Conservation (phyloP, 2,329 filamentous ascomycete species). For the Neoarthrinium moseri region DNA sequence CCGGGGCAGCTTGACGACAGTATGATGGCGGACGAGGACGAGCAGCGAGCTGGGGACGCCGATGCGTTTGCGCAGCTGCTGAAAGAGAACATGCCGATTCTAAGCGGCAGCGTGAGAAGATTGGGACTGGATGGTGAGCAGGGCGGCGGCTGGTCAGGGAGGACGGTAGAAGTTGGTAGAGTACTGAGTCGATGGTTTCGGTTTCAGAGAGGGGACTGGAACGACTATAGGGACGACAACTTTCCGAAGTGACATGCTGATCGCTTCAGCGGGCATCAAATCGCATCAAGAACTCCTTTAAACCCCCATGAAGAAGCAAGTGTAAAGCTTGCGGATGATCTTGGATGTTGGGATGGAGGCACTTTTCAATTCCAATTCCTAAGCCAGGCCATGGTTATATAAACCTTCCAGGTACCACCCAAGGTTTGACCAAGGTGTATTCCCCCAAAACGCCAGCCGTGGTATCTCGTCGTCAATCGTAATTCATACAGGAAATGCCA, state of each 20-base stretch:
- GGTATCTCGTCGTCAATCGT: slow-evolving; percentile 37
- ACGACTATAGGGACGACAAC: slow-evolving; percentile 11
- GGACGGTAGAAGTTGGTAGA: slow-evolving; percentile 54
- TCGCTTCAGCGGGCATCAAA: no score
- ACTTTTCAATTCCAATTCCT: no score
- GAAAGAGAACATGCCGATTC: slow-evolving; percentile 56
- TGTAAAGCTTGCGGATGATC: no score
- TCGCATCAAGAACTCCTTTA: no score
- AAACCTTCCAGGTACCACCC: neutral
- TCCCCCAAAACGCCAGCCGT: slow-evolving; percentile 40
- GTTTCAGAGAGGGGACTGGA: slow-evolving; percentile 41
- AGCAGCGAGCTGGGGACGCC: slow-evolving; percentile 19
- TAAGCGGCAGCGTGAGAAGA: slow-evolving; percentile 55
- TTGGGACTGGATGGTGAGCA: slow-evolving; percentile 41
- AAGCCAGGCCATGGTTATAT: no score
- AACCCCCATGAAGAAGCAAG: no score
- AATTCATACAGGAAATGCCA: slow-evolving; percentile 17
- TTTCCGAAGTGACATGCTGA: no score
- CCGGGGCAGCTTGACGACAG: no score
- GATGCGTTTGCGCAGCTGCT: slow-evolving; percentile 35
- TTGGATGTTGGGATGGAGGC: no score
- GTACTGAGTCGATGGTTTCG: slow-evolving; percentile 67
- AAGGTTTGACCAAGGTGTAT: no score
- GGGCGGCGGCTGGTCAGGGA: slow-evolving; percentile 53
- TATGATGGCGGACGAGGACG: slow-evolving; percentile 16